A percentile compares a stretch with the other conserved stretches of the same genome.
phyloP scores from a whole-genome alignment of 352 stramenopile species.

The Phytophthora boehmeriae region DNA sequence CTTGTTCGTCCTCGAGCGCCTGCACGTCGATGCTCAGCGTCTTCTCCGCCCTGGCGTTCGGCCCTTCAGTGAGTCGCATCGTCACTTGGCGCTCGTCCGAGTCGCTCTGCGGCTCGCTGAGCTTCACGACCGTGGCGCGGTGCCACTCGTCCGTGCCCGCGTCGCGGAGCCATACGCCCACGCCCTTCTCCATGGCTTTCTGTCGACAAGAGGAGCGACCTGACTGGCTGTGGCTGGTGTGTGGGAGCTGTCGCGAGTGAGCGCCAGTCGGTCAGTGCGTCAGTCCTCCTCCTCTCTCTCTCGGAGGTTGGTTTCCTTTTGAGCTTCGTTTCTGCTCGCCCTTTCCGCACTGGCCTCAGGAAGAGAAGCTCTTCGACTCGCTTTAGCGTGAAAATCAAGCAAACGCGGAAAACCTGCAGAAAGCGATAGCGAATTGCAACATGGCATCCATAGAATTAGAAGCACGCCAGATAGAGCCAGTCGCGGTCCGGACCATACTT shows the following conservation, averaged over 20 bases:
- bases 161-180: conserved; percentile 79
- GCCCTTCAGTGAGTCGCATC: conserved; percentile 61
- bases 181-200: conserved; percentile 76
- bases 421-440: background rate
- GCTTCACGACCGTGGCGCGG: conserved; percentile 60
- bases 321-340: conserved; percentile 4
- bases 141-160: conserved; percentile 70
- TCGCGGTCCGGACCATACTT: background rate
- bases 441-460: background rate
- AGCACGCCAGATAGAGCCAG: background rate
- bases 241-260: background rate
- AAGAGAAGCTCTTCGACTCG: background rate
- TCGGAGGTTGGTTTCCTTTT: conserved; percentile 9
- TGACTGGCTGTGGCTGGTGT: background rate
- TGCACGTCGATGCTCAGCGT: conserved; percentile 57
- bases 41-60: conserved; percentile 49
- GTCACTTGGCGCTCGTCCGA: conserved; percentile 42
- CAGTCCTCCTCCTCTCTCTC: background rate
- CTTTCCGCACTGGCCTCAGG: conserved; percentile 3
- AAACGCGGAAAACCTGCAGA: background rate
- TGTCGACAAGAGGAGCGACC: background rate
- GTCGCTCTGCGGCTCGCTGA: conserved; percentile 28
- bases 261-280: conserved; percentile 5
- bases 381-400: conserved; percentile 1
- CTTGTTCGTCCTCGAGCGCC: conserved; percentile 71